Evolutionary conservation across 192 early-diverging fungal species (phyloP), one percentile per base, ranked within the genome.

Genomic region (Backusella australiensis): DNA sequence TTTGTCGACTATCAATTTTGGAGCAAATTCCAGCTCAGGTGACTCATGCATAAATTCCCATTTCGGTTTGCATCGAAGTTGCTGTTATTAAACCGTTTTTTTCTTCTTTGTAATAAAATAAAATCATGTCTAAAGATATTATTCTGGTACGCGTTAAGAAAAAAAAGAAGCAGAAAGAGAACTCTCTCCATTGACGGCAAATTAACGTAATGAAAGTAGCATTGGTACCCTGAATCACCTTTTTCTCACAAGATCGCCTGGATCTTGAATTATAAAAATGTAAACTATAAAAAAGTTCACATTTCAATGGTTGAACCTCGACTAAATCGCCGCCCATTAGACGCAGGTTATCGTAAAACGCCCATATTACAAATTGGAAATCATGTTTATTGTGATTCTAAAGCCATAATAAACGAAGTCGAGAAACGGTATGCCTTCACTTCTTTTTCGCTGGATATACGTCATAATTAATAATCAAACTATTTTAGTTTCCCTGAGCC

Each of bases 261-360:
- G 71, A 46, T 66, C 12, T 53, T 78, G 23, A 46, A 78, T 34
- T 78, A 73, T 26, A 78, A 78, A 59, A 78, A 78, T 1, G 38
- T 78, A 39, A 44, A 21, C 4, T 73, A 78, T 34, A 73, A 72
- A 44, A 53, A 46, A 3, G 77, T 78, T 21, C 41, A 21, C 4
- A 73, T 69, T 67, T 34, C 77, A 14, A 67, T 49, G 42, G n/a
- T 52, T 12, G 70, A 66, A 9, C 42, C 53, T 14, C 71, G 79
- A 19, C 75, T 75, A 19, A 32, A 34, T 46, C 79, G 79, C 63
- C 21, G 70, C 12, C 71, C 79, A 26, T 52, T 80, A 7, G 79
- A 80, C 53, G 79, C 71, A 14, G 75, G 75, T 12, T 80, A 80
- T n/a, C 71, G 79, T 19, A 80, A 80, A 34, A 80, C 79, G 46